phyloP scores from a whole-genome alignment of 495 filamentous ascomycete genomes.

The Entonaema liquescens region DNA sequence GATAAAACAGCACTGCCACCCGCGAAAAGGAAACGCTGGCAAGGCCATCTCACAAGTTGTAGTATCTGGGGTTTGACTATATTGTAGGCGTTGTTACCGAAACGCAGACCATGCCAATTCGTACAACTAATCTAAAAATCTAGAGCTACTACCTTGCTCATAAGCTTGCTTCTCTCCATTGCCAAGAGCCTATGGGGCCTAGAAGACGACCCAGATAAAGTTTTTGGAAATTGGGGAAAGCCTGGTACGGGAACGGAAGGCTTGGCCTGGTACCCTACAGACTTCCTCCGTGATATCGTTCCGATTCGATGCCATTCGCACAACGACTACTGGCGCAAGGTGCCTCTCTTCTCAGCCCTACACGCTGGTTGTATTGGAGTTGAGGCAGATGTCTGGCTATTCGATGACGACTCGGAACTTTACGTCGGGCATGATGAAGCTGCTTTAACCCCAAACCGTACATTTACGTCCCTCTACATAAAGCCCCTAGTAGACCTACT shows the following conservation, averaged over 20 bases:
- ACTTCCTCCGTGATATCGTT: constrained; percentile 74
- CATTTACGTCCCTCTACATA: constrained; percentile 70
- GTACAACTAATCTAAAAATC: constrained; percentile 28
- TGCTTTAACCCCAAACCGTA: constrained; percentile 62
- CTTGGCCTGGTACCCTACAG: constrained; percentile 73
- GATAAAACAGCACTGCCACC: background rate
- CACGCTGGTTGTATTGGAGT: constrained; percentile 74
- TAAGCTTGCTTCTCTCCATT: constrained; percentile 60
- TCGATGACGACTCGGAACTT: constrained; percentile 65
- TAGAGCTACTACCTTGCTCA: constrained; percentile 46
- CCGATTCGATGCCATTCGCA: constrained; percentile 81
- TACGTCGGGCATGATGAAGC: constrained; percentile 67
- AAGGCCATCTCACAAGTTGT: constrained; percentile 18
- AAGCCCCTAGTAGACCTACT: constrained; percentile 68
- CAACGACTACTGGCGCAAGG: constrained; percentile 88
- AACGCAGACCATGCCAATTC: background rate
- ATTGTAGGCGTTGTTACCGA: constrained; percentile 41
- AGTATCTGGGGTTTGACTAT: constrained; percentile 46
- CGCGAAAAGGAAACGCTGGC: constrained; percentile 13
- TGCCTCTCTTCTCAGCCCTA: constrained; percentile 73
- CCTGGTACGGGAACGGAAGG: constrained; percentile 57
- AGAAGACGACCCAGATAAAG: constrained; percentile 60
- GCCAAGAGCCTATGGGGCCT: constrained; percentile 63
- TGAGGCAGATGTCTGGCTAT: constrained; percentile 91
- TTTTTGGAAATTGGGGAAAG: constrained; percentile 63